phyloP scores from a whole-genome alignment of 805 yeast species.

The Vanderwaltozyma polyspora region DNA sequence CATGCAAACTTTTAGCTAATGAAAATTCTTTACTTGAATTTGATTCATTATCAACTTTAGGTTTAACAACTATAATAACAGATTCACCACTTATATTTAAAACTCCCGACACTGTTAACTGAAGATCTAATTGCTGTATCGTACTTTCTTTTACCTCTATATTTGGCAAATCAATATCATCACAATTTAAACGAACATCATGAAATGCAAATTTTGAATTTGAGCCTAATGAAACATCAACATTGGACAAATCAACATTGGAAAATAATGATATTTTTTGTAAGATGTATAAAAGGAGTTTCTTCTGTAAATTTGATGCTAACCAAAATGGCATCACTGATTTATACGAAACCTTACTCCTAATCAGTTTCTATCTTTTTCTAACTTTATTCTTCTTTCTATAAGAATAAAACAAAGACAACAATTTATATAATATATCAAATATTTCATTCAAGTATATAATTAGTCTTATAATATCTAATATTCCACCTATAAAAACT shows the following conservation, averaged over 20 bases:
- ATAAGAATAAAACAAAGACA: not conserved
- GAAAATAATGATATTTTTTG: slow-evolving; percentile 76
- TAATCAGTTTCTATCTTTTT: not conserved
- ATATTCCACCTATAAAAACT: too few species aligned
- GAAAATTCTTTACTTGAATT: slow-evolving; percentile 32
- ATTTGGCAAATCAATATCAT: slow-evolving; percentile 57
- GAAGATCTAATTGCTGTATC: slow-evolving; percentile 42
- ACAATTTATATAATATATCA: too few species aligned
- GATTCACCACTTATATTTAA: slow-evolving; percentile 49
- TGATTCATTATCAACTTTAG: slow-evolving; percentile 12
- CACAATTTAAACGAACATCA: slow-evolving; percentile 63
- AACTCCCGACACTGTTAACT: slow-evolving; percentile 60
- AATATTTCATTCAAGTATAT: too few species aligned
- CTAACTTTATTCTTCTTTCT: not conserved
- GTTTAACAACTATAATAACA: slow-evolving; percentile 31
- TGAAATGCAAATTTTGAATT: slow-evolving; percentile 39
- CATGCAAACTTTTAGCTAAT: slow-evolving; percentile 63
- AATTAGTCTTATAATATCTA: too few species aligned
- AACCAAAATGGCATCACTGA: slow-evolving; percentile 46
- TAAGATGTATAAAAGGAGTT: slow-evolving; percentile 66
- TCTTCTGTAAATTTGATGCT: slow-evolving; percentile 75
- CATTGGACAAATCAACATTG: slow-evolving; percentile 65
- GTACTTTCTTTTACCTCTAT: slow-evolving; percentile 50
- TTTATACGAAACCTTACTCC: slow-evolving; percentile 26
- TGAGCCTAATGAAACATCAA: slow-evolving; percentile 68